Percentiles rank a stretch among this genome's conserved stretches.
phyloP scores from a whole-genome alignment of 306 rosid genomes.

The Herpetospermum pedunculosum region DNA sequence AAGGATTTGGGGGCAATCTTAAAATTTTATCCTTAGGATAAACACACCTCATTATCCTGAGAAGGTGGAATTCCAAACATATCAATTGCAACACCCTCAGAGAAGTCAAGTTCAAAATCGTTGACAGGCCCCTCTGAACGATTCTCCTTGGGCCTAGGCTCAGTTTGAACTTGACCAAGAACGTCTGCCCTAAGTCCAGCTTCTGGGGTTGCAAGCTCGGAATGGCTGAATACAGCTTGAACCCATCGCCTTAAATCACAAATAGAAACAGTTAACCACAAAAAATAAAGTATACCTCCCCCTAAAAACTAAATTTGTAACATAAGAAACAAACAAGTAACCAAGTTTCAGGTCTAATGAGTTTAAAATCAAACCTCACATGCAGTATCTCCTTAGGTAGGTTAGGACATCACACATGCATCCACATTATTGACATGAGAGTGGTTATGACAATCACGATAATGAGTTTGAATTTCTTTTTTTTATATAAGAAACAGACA shows the following conservation, averaged over 20 bases:
- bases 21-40: not conserved
- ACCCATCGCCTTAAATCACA: slow-evolving; percentile 68
- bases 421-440: not conserved
- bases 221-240: slow-evolving; percentile 63
- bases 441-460: not conserved
- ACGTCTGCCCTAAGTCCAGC: slow-evolving; percentile 9
- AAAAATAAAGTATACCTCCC: not conserved
- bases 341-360: not conserved
- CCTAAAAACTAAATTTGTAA: not conserved
- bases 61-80: slow-evolving; percentile 67
- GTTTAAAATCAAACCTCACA: not conserved
- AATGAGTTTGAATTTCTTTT: not conserved
- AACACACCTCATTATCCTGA: slow-evolving; percentile 41
- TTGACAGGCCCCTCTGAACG: slow-evolving; percentile 12
- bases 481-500: too few relatives aligned
- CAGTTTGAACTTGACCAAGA: slow-evolving; percentile 17
- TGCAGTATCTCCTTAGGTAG: not conserved
- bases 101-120: slow-evolving; percentile 51
- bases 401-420: not conserved
- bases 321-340: not conserved
- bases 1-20: not conserved
- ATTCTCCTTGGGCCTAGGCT: slow-evolving; percentile 19
- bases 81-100: slow-evolving; percentile 65
- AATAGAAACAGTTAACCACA: slow-evolving; percentile 7
- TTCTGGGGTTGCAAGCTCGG: slow-evolving; percentile 33